Conservation (phyloP, 768 basidiomycete genomes). For the Strobilomyces dryophilus region DNA sequence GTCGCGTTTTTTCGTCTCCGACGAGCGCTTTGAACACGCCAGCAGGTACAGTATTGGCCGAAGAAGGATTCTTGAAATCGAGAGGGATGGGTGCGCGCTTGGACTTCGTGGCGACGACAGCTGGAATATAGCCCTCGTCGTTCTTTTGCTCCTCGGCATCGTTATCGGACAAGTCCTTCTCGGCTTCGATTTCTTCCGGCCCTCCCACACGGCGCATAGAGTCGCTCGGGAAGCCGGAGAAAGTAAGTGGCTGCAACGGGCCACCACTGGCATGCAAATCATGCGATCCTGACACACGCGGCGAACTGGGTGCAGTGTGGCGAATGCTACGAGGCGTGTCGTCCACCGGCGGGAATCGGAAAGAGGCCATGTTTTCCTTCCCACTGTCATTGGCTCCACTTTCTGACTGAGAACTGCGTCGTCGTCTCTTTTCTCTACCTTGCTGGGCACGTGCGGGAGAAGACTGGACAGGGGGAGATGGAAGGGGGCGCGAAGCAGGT, state of each 20-base stretch:
- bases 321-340: slow-evolving; percentile 49
- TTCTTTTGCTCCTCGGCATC: slow-evolving; percentile 10
- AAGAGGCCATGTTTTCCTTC: slow-evolving; percentile 63
- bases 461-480: slow-evolving; percentile 31
- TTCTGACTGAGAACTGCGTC: slow-evolving; percentile 44
- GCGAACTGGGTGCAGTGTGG: slow-evolving; percentile 41
- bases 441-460: slow-evolving; percentile 38
- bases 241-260: slow-evolving; percentile 49
- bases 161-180: slow-evolving; percentile 6
- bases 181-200: slow-evolving; percentile 7
- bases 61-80: slow-evolving; percentile 68
- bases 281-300: slow-evolving; percentile 29
- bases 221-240: slow-evolving; percentile 54
- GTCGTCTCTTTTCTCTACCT: slow-evolving; percentile 78
- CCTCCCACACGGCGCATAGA: slow-evolving; percentile 24
- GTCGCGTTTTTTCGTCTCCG: slow-evolving; percentile 62
- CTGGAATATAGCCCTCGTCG: slow-evolving; percentile 15
- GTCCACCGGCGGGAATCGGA: slow-evolving; percentile 63
- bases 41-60: slow-evolving; percentile 76
- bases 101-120: slow-evolving; percentile 27
- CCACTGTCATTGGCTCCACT: slow-evolving; percentile 47
- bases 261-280: slow-evolving; percentile 18
- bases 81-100: slow-evolving; percentile 74
- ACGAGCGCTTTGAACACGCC: slow-evolving; percentile 81
- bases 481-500: slow-evolving; percentile 36